Evolutionary conservation across 179 eudicot genomes (phyloP).

Genomic region (Beta macrorhiza): DNA sequence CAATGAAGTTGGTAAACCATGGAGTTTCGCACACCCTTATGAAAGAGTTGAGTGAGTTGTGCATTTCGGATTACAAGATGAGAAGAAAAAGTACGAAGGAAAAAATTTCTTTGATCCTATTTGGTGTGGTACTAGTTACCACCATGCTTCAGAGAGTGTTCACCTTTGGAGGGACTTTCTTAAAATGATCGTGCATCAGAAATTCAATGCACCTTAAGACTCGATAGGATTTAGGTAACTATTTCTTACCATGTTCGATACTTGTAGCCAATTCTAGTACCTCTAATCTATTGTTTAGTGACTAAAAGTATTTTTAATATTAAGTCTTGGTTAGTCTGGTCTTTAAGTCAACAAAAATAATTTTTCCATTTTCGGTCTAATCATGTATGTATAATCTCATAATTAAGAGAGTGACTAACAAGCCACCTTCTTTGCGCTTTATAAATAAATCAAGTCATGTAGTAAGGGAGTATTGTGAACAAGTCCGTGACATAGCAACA

Average conservation of each 20-base stretch:
- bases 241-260: too few species aligned
- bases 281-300: background rate
- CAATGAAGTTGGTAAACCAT: too few species aligned
- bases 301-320: background rate
- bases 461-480: constrained; percentile 34
- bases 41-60: too few species aligned
- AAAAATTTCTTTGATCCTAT: constrained; percentile 33
- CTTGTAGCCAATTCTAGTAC: too few species aligned
- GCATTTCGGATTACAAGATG: too few species aligned
- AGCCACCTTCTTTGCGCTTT: background rate
- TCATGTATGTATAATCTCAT: too few species aligned
- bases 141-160: constrained; percentile 10
- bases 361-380: too few species aligned
- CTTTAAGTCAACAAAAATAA: too few species aligned
- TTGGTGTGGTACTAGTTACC: constrained; percentile 35
- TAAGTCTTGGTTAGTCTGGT: too few species aligned
- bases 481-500: constrained; percentile 29
- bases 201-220: constrained; percentile 16
- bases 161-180: background rate
- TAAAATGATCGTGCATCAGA: constrained; percentile 17
- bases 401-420: too few species aligned
- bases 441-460: constrained; percentile 26
- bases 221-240: constrained; percentile 17
- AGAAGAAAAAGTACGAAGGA: constrained; percentile 21
- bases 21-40: too few species aligned